phyloP scores from a whole-genome alignment of 495 filamentous ascomycete genomes.

The Aspergillus cavernicola region DNA sequence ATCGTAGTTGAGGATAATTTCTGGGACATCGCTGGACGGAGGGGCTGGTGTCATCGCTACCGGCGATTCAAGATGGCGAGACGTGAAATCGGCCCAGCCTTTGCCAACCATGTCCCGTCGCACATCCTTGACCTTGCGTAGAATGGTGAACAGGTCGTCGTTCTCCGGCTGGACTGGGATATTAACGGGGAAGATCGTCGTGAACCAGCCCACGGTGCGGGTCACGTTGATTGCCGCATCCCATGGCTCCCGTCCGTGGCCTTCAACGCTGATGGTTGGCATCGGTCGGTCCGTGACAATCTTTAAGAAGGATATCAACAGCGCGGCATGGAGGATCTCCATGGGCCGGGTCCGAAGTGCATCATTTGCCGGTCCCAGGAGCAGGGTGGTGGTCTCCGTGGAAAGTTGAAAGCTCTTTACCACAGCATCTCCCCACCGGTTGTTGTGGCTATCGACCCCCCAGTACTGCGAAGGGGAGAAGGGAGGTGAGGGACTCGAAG shows the following conservation, averaged over 20 bases:
- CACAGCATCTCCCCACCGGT: constrained; percentile 15
- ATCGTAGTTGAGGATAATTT: too few species aligned
- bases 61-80: too few species aligned
- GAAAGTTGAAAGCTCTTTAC: constrained; percentile 16
- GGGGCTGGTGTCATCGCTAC: too few species aligned
- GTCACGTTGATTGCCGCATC: constrained; percentile 37
- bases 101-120: constrained; percentile 18
- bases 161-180: constrained; percentile 15
- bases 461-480: too few species aligned
- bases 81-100: neutral
- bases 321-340: constrained; percentile 37
- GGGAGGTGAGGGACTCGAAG: too few species aligned
- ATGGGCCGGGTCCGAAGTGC: constrained; percentile 33
- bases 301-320: constrained; percentile 32
- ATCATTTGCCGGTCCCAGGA: constrained; percentile 28
- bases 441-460: constrained; percentile 37
- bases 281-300: constrained; percentile 40
- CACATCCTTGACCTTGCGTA: too few species aligned
- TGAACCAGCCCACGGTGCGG: constrained; percentile 52
- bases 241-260: constrained; percentile 46
- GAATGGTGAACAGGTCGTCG: too few species aligned
- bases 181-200: constrained; percentile 29
- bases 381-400: constrained; percentile 21
- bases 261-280: constrained; percentile 47
- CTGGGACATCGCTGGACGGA: too few species aligned